Evolutionary conservation across 2,329 filamentous ascomycete species (phyloP).

Genomic region (Ophiosphaerella herpotricha): DNA sequence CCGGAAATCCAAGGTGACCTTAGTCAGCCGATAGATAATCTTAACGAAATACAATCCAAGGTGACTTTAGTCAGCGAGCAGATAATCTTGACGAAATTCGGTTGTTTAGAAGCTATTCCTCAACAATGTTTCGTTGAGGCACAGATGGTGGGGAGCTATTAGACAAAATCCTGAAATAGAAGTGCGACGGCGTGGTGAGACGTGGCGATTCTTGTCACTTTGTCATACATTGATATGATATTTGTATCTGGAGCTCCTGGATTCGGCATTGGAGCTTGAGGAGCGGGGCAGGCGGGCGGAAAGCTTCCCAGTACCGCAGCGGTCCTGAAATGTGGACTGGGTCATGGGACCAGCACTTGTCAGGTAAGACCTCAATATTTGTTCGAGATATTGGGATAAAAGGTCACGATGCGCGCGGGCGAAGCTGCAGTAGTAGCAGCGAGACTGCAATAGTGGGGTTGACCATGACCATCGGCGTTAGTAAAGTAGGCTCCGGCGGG

Average conservation of each 20-base stretch:
- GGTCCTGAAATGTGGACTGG: slow-evolving; percentile 18
- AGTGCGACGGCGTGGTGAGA: slow-evolving; percentile 11
- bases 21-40: slow-evolving; percentile 11
- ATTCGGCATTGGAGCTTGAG: slow-evolving; percentile 23
- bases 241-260: slow-evolving; percentile 16
- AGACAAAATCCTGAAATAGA: slow-evolving; percentile 3
- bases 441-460: slow-evolving; percentile 32
- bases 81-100: slow-evolving; percentile 1
- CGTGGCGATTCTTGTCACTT: slow-evolving; percentile 21
- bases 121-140: slow-evolving; percentile 23
- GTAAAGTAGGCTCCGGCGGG: slow-evolving; percentile 34
- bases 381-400: too few species aligned
- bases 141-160: slow-evolving; percentile 9
- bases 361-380: neutral
- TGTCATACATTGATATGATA: slow-evolving; percentile 18
- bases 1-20: neutral
- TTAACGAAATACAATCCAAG: neutral
- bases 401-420: slow-evolving; percentile 8
- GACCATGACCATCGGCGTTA: slow-evolving; percentile 33
- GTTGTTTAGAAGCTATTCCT: slow-evolving; percentile 16
- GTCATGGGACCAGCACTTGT: slow-evolving; percentile 5
- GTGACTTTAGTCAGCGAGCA: slow-evolving; percentile 13
- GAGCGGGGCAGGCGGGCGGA: slow-evolving; percentile 20
- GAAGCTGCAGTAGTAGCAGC: slow-evolving; percentile 14
- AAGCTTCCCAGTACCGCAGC: slow-evolving; percentile 16